Percentiles rank a stretch among this genome's conserved stretches.
Evolutionary conservation across 495 filamentous ascomycete genomes (phyloP).

Genomic region (Astrothelium macrocarpum): DNA sequence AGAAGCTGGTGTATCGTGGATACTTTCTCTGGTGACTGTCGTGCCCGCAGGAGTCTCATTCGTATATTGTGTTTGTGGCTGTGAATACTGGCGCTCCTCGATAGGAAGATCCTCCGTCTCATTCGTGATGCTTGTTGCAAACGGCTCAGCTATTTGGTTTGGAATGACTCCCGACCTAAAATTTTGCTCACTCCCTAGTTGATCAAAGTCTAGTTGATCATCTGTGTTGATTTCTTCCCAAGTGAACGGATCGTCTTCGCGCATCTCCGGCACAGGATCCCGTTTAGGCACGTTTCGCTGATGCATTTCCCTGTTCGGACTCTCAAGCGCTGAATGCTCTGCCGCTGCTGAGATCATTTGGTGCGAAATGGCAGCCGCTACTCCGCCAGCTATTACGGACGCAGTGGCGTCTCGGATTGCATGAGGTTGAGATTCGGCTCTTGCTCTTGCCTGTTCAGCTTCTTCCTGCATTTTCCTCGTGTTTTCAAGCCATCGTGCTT

Average conservation of each 20-base stretch:
- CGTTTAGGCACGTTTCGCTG: not conserved
- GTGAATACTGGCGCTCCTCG: not conserved
- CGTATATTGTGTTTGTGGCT: not conserved
- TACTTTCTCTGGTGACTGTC: not conserved
- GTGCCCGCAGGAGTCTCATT: not conserved
- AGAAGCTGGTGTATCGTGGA: not conserved
- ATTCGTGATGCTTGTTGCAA: not conserved
- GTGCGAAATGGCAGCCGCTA: slow-evolving; percentile 1
- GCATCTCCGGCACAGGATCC: not conserved
- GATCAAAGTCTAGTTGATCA: not conserved
- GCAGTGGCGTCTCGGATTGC: not conserved
- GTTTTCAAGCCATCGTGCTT: not conserved
- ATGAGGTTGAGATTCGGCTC: not conserved
- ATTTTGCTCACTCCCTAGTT: not conserved
- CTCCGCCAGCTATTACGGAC: not conserved
- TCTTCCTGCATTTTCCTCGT: not conserved
- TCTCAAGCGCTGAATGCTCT: not conserved
- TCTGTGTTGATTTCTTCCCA: not conserved
- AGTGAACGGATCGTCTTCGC: slow-evolving; percentile 2
- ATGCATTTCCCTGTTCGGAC: slow-evolving; percentile 2
- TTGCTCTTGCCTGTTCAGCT: not conserved
- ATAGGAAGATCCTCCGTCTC: not conserved
- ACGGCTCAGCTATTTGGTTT: not conserved
- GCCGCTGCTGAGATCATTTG: slow-evolving; percentile 1
- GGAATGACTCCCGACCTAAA: not conserved